Base-by-base conservation (phyloP, 1,284 basidiomycete species). In the Sporisorium graminicola region DNA sequence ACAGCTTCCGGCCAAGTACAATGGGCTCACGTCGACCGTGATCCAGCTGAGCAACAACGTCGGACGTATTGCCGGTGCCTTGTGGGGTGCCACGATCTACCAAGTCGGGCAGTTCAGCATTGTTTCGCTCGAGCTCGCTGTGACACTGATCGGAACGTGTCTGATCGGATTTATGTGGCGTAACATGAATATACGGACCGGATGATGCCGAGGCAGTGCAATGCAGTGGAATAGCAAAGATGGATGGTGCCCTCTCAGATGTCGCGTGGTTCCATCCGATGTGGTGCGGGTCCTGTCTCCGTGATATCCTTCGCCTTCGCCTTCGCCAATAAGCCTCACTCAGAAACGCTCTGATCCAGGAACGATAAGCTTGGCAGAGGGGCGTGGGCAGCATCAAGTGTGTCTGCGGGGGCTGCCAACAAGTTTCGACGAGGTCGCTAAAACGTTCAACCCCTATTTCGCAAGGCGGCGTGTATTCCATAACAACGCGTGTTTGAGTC, bases 21-120 rank as follows among this genome's bases (percentile, higher is more conserved):
- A 78, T n/a, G 73, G 65, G 8, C 42, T 72, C 35, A 69, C 72
- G 20, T 68, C 67, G 40, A 71, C 63, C 6, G 44, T 78, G 59
- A 74, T 78, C 42, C 76, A 78, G 63, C 51, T 78, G 55, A 71
- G 67, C 51, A 78, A 78, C 64, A 71, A 78, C 40, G 55, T 59
- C 29, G 72, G 76, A 0, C 64, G 72, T 9, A 65, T 74, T 33
- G 46, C 65, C 33, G 76, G 76, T 22, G 71, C 76, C 2, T 31
- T 78, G n/a, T 74, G 72, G 72, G 76, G 76, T 5, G 59, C 72
- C 0, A 71, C 72, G 0, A 58, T 78, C n/a, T 74, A 68, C 35
- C 65, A 78, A n/a, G 63, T 78, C 8, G 76, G 76, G 1, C 76
- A 78, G 60, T 71, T 74, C 24, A 54, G 72, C 46, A 78, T 78